Percentiles rank a stretch among this genome's conserved stretches.
These are phyloP conservation scores for Mangifera indica DNA, from an alignment of 345 rosid species.

Conservation along the genomic window DNA sequence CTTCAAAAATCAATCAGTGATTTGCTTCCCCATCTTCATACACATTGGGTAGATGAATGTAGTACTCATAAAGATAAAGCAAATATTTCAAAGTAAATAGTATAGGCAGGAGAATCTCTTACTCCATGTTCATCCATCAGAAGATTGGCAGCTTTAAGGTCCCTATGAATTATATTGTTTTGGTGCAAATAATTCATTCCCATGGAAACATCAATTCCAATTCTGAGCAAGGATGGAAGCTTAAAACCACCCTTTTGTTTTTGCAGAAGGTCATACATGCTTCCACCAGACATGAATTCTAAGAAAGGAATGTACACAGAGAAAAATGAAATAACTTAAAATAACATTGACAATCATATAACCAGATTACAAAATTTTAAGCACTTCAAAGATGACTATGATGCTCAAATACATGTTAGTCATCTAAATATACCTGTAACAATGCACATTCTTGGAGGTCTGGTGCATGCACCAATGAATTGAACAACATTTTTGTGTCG, in stretches of 20 bases:
- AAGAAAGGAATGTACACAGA: conserved; percentile 18
- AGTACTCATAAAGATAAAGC: neutral
- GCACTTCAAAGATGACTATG: neutral
- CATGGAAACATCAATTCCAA: conserved; percentile 64
- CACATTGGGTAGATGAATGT: neutral
- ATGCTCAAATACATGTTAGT: neutral
- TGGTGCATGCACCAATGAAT: conserved; percentile 64
- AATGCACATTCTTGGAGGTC: conserved; percentile 54
- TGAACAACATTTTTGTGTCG: conserved; percentile 60
- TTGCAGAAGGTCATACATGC: conserved; percentile 58
- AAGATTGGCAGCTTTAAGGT: conserved; percentile 72
- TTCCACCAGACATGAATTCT: conserved; percentile 74
- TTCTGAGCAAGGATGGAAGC: conserved; percentile 50
- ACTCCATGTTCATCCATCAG: conserved; percentile 68
- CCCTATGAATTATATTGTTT: conserved; percentile 53
- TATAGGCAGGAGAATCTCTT: conserved; percentile 27
- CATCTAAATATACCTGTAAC: conserved; percentile 48
- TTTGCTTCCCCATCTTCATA: neutral
- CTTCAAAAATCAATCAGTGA: neutral
- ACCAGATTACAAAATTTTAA: neutral
- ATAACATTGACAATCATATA: neutral
- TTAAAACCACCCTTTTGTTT: conserved; percentile 49
- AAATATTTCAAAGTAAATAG: conserved; percentile 8
- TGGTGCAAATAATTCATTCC: conserved; percentile 74
- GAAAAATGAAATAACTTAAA: neutral